These are phyloP conservation scores for Globisporangium spiculum DNA, from an alignment of 352 stramenopile species.

Conservation along the genomic window DNA sequence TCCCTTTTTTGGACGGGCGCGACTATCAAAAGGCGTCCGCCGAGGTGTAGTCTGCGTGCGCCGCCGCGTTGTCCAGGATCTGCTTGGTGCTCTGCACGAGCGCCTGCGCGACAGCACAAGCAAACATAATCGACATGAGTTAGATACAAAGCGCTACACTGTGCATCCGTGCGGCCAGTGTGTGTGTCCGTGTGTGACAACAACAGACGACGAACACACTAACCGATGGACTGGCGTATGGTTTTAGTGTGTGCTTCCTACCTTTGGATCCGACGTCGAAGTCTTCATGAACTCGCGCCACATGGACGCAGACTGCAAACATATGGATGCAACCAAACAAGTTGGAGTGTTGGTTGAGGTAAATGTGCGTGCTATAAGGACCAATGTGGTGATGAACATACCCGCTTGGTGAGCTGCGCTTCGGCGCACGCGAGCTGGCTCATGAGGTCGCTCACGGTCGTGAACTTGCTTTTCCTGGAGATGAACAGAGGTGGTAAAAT, in stretches of 20 bases:
- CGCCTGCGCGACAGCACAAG: conserved; percentile 12
- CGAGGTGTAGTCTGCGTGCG: conserved; percentile 9
- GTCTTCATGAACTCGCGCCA: conserved; percentile 56
- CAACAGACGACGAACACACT: background rate
- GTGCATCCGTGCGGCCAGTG: background rate
- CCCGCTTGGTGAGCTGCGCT: conserved; percentile 52
- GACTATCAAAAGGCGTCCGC: background rate
- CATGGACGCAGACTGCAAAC: conserved; percentile 30
- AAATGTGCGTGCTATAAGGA: no score
- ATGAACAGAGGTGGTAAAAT: background rate
- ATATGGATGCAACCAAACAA: background rate
- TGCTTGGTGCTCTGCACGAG: conserved; percentile 44
- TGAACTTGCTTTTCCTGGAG: conserved; percentile 34
- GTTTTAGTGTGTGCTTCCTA: conserved; percentile 4
- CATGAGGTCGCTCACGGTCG: conserved; percentile 42
- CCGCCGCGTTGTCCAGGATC: conserved; percentile 26
- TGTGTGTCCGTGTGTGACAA: no score
- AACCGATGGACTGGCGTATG: background rate
- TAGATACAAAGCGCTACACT: background rate
- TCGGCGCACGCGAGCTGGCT: conserved; percentile 60
- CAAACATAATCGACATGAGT: background rate
- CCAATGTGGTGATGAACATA: conserved; percentile 9
- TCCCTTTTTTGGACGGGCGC: no score
- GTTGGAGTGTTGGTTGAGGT: background rate
- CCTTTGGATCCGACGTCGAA: conserved; percentile 30